Conservation (phyloP, 83 land plant genomes). For the Thuja plicata region DNA sequence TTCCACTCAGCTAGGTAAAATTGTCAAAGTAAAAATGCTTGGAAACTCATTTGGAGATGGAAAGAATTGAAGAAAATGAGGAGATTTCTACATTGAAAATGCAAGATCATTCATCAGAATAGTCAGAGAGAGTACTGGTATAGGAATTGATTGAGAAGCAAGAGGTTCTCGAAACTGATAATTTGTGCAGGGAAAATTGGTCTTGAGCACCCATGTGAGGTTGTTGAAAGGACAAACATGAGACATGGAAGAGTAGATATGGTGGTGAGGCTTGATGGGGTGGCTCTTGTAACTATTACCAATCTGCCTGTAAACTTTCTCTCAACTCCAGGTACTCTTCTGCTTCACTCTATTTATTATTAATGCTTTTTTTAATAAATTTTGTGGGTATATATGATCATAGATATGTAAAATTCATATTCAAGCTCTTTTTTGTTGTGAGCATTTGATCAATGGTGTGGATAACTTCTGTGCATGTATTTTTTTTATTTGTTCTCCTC, state of each 20-base stretch:
- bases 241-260: constrained; percentile 41
- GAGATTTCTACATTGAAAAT: neutral
- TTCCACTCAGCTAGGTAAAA: too few relatives aligned
- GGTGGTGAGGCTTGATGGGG: constrained; percentile 77
- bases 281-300: constrained; percentile 66
- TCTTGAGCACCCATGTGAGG: neutral
- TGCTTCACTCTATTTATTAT: neutral
- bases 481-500: neutral
- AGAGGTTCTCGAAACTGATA: neutral
- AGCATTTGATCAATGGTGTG: neutral
- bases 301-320: constrained; percentile 84
- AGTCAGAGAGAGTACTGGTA: neutral
- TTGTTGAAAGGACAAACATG: constrained; percentile 9
- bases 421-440: too few relatives aligned
- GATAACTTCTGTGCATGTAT: neutral
- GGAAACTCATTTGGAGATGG: neutral
- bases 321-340: constrained; percentile 48
- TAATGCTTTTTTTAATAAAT: neutral
- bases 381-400: neutral
- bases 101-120: neutral
- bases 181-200: neutral
- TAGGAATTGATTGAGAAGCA: neutral
- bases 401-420: too few relatives aligned
- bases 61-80: neutral
- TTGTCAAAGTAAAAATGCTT: neutral